phyloP scores from a whole-genome alignment of 169 alveolate species.

The Babesia sp. region DNA sequence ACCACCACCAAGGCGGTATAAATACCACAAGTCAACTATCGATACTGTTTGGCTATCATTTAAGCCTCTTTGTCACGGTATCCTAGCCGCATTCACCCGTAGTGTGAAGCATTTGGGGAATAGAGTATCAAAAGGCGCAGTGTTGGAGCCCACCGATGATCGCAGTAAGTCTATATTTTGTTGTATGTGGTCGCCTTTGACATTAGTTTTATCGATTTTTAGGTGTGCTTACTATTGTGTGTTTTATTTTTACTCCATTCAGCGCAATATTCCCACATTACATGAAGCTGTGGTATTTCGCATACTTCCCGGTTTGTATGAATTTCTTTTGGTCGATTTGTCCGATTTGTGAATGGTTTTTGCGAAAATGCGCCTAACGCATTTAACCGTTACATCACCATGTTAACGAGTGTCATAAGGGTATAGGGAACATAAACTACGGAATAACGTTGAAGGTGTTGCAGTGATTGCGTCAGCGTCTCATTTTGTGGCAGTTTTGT shows the following conservation, averaged over 20 bases:
- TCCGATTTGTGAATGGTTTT: too few relatives aligned
- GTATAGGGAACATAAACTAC: background rate
- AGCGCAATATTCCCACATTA: too few relatives aligned
- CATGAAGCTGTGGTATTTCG: too few relatives aligned
- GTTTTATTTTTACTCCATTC: too few relatives aligned
- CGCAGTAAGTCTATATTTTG: background rate
- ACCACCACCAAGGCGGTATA: background rate
- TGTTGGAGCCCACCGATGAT: background rate
- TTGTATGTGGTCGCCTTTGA: background rate
- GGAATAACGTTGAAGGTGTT: background rate
- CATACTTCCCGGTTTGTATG: too few relatives aligned
- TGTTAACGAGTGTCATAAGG: background rate
- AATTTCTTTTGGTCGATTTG: too few relatives aligned
- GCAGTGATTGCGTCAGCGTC: background rate
- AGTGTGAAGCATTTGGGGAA: background rate
- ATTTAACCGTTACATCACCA: too few relatives aligned
- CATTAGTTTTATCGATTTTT: background rate
- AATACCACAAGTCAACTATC: background rate
- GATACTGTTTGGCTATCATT: too few relatives aligned
- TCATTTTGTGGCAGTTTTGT: background rate
- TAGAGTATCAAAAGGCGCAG: background rate
- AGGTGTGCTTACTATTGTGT: too few relatives aligned
- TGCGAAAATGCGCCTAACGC: too few relatives aligned
- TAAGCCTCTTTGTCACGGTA: background rate
- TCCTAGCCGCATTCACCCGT: background rate